Base-by-base conservation (phyloP, 1,139 yeast species). In the Yamadazyma siamensis region DNA sequence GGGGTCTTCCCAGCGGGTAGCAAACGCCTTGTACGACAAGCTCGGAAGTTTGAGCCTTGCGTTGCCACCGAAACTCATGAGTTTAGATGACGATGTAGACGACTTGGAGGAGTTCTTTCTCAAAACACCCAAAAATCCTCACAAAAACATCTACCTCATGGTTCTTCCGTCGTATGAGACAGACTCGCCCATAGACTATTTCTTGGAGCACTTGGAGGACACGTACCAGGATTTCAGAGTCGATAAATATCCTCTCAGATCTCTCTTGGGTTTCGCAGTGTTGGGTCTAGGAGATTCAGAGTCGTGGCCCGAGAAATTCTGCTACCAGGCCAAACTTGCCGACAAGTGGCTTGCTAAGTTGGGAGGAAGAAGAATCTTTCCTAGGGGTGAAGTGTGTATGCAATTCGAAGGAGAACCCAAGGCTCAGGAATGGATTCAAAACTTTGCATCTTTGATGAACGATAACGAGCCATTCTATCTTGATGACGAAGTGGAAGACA, bases 91-190 rank as follows among this genome's bases (percentile, higher is more conserved):
- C 49, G 95, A 88, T 47, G 65, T 89, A 13, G 86, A 81, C 41
- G 96, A 88, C 54, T 61, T 86, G 34, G 96, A 88, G 49, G 83
- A 84, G 36, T 88, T 76, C 55, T 88, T 88, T 55, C 66, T 85
- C 27, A 69, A 76, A 28, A 77, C 81, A 10, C 85, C 87, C 6
- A 44, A 52, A 6, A 49, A 56, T 17, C 47, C 43, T 18, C 40
- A 47, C 9, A 61, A 65, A 33, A 65, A 76, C 26, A 60, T 85
- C n/a, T 88, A 86, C 48, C 52, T 89, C 15, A 47, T 88, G 41
- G 86, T 88, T 11, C 65, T 88, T 17, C 97, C 97, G 2, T 86
- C 96, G 0, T 88, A 88, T 52, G 96, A 87, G 46, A 84, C 89
- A 0, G 96, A 88, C 55, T 84, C 94, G 2, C 96, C 96, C 8